Evolutionary conservation across 2,329 filamentous ascomycete genomes (phyloP).

Genomic region (Calonectria multiphialidica): DNA sequence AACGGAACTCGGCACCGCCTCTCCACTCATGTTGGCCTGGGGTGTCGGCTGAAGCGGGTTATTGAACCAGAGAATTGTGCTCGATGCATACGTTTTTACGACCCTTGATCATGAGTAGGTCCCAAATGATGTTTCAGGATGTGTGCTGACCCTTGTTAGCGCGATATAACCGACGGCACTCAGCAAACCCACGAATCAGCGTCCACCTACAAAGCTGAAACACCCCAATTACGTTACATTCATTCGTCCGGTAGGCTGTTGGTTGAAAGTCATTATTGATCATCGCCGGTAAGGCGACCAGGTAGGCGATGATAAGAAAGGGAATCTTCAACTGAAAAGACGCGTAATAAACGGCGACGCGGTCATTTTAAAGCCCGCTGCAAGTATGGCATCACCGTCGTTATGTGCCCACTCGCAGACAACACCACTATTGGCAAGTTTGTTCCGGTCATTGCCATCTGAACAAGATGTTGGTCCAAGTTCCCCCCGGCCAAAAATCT

Average conservation of each 20-base stretch:
- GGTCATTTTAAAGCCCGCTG: neutral
- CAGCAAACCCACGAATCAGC: slow-evolving; percentile 12
- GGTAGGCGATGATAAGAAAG: neutral
- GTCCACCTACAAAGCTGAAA: neutral
- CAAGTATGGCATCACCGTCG: neutral
- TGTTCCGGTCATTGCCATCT: too few relatives aligned
- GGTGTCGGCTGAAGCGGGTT: neutral
- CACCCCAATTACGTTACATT: neutral
- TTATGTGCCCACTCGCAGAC: neutral
- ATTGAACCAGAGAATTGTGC: neutral
- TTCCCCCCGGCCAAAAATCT: too few relatives aligned
- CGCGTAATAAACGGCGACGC: neutral
- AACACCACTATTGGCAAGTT: neutral
- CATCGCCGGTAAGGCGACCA: neutral
- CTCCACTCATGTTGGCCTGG: neutral
- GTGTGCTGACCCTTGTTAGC: neutral
- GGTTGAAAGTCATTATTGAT: neutral
- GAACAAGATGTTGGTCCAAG: too few relatives aligned
- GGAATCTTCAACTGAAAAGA: neutral
- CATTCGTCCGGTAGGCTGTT: neutral
- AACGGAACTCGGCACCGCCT: slow-evolving; percentile 17
- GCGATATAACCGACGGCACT: neutral
- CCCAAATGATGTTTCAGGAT: slow-evolving; percentile 6
- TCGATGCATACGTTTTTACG: neutral
- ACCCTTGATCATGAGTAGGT: slow-evolving; percentile 12